Evolutionary conservation across 495 filamentous ascomycete genomes (phyloP).

Genomic region (Lasiosphaeria miniovina): DNA sequence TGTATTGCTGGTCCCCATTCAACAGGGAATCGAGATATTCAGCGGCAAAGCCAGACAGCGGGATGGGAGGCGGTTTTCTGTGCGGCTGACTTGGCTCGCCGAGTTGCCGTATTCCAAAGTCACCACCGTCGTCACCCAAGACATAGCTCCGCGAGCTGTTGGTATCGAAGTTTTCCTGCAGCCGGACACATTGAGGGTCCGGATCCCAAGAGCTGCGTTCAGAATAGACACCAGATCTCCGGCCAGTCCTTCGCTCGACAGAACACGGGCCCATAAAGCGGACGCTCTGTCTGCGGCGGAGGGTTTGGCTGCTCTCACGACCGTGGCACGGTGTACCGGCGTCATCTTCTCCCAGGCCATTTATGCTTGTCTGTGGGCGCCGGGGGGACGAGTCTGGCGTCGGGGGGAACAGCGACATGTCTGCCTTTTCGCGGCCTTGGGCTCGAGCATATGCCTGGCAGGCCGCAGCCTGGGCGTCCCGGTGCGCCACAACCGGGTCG

Average conservation of each 20-base stretch:
- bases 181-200: background rate
- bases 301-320: slow-evolving; percentile 15
- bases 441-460: slow-evolving; percentile 61
- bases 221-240: background rate
- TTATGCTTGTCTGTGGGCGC: slow-evolving; percentile 10
- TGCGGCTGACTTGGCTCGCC: slow-evolving; percentile 10
- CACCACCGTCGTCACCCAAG: background rate
- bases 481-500: slow-evolving; percentile 53
- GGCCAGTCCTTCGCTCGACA: slow-evolving; percentile 21
- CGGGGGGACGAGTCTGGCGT: slow-evolving; percentile 26
- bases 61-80: slow-evolving; percentile 18
- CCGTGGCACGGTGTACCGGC: slow-evolving; percentile 5
- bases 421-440: slow-evolving; percentile 44
- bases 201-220: slow-evolving; percentile 1
- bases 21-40: slow-evolving; percentile 37
- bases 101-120: background rate
- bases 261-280: slow-evolving; percentile 50
- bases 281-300: slow-evolving; percentile 50
- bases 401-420: slow-evolving; percentile 34
- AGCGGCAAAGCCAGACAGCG: slow-evolving; percentile 18
- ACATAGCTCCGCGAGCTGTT: slow-evolving; percentile 10
- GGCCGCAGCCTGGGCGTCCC: slow-evolving; percentile 68
- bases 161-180: slow-evolving; percentile 7
- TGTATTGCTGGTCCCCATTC: slow-evolving; percentile 46
- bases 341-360: background rate